Evolutionary conservation across 2,329 filamentous ascomycete genomes (phyloP), one percentile per base, ranked within the genome.

Genomic region (Didymella pinodella): DNA sequence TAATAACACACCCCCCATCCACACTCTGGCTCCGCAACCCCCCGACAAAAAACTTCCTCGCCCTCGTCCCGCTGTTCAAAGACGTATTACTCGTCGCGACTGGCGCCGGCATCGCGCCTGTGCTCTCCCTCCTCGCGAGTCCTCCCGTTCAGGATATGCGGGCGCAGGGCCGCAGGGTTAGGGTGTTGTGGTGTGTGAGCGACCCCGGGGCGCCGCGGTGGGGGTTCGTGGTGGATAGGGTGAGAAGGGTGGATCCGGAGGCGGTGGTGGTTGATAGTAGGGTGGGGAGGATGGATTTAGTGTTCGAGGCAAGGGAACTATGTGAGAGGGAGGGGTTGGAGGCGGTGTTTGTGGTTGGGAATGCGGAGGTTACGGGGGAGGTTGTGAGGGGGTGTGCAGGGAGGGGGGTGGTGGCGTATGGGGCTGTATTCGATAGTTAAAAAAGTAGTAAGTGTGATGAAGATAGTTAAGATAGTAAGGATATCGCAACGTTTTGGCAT

Each of bases 401-500:
- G 3, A 31, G 20, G 29, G 64, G 65, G 16, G 34, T 63, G 1
- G 57, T 59, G 31, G 66, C 59, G 10, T 71, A 67, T 55, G 68
- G 68, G 1, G 68, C 67, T 3, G 66, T 69, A 28, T 70, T 70
- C 57, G 67, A 71, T 46, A 69, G 66, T 8, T 58, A 18, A 18
- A 18, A 18, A 18, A 18, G 18, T 18, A 1, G 1, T 18, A 18
- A 18, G 18, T 18, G 18, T 18, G 18, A 18, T 18, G 18, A 18
- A 18, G 18, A 18, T 18, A 18, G 26, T 8, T 8, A 8, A 8
- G 26, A 28, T 28, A 28, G 5, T 8, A 28, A 28, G 4, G 26
- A 28, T 1, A 3, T 14, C 8, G 31, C 34, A 16, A n/a, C 4
- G 5, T 6, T 7, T 16, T n/a, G 4, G 34, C 34, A n/a, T 36